phyloP scores from a whole-genome alignment of 495 filamentous ascomycete species.

The Hypoxylon trugodes region DNA sequence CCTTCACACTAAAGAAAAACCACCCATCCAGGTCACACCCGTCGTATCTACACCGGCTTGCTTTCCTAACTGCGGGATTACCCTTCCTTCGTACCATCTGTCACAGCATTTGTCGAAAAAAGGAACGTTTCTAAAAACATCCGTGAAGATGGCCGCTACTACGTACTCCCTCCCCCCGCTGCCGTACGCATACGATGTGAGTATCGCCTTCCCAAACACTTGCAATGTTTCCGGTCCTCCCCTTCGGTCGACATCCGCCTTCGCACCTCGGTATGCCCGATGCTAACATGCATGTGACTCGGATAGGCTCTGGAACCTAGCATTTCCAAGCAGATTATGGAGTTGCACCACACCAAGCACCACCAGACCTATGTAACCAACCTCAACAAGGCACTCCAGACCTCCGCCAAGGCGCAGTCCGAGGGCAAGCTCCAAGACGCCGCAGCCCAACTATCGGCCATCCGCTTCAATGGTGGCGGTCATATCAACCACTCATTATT shows the following conservation, averaged over 20 bases:
- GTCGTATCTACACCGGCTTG: background rate
- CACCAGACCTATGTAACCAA: slow-evolving; percentile 78
- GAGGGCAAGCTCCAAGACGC: slow-evolving; percentile 63
- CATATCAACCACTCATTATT: slow-evolving; percentile 94
- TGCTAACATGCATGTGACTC: slow-evolving; percentile 16
- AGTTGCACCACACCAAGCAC: slow-evolving; percentile 78
- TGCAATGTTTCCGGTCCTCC: background rate
- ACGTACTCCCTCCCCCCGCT: slow-evolving; percentile 52
- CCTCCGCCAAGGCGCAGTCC: slow-evolving; percentile 58
- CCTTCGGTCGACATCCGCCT: background rate
- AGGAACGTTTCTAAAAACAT: background rate
- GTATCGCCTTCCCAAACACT: slow-evolving; percentile 14
- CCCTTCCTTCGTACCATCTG: background rate
- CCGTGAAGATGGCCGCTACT: slow-evolving; percentile 40
- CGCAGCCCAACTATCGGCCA: slow-evolving; percentile 72
- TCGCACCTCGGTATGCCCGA: background rate
- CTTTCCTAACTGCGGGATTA: background rate
- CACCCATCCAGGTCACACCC: background rate
- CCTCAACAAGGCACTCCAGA: slow-evolving; percentile 68
- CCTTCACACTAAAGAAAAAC: background rate
- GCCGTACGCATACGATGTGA: slow-evolving; percentile 58
- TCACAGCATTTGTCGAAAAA: background rate
- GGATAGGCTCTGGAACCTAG: slow-evolving; percentile 79
- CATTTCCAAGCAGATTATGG: slow-evolving; percentile 96
- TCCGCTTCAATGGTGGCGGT: slow-evolving; percentile 92